Percentiles rank a stretch among this genome's conserved stretches.
Evolutionary conservation across 2,329 filamentous ascomycete species (phyloP).

Genomic region (Stylonectria norvegica): DNA sequence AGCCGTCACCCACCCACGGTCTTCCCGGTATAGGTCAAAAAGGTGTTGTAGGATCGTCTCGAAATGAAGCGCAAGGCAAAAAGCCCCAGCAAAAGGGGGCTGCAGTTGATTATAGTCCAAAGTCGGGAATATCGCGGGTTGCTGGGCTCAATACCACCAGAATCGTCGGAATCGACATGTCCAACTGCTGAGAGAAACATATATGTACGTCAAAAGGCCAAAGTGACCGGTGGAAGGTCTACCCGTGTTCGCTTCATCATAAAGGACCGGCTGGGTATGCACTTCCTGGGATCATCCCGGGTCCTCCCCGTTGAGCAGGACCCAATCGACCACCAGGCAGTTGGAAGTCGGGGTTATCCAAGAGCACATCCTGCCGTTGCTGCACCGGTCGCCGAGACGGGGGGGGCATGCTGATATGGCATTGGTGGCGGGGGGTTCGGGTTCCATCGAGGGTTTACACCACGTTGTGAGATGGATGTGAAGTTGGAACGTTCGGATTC

Average conservation of each 20-base stretch:
- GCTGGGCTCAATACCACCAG: not conserved
- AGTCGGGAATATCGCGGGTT: not conserved
- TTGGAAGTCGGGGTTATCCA: conserved; percentile 86
- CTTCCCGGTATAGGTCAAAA: not conserved
- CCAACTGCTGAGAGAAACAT: not conserved
- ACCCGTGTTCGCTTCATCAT: conserved; percentile 24
- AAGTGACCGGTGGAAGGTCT: too few species aligned
- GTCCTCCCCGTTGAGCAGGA: conserved; percentile 25
- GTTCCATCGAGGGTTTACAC: conserved; percentile 85
- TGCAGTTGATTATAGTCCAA: not conserved
- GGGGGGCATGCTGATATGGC: conserved; percentile 41
- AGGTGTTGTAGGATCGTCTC: not conserved
- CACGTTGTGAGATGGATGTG: conserved; percentile 84
- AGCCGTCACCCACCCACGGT: too few species aligned
- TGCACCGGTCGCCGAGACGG: conserved; percentile 45
- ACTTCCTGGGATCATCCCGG: conserved; percentile 51
- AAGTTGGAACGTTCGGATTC: conserved; percentile 80
- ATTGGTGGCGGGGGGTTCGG: conserved; percentile 47
- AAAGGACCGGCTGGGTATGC: conserved; percentile 45
- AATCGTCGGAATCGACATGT: not conserved
- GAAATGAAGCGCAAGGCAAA: not conserved
- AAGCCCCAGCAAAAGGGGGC: not conserved
- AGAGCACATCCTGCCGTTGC: conserved; percentile 66
- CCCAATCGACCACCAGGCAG: conserved; percentile 50
- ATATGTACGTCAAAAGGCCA: conserved; percentile 2